Evolutionary conservation across 2,329 filamentous ascomycete species (phyloP), one percentile per base, ranked within the genome.

Genomic region (Trichophyton schoenleinii): DNA sequence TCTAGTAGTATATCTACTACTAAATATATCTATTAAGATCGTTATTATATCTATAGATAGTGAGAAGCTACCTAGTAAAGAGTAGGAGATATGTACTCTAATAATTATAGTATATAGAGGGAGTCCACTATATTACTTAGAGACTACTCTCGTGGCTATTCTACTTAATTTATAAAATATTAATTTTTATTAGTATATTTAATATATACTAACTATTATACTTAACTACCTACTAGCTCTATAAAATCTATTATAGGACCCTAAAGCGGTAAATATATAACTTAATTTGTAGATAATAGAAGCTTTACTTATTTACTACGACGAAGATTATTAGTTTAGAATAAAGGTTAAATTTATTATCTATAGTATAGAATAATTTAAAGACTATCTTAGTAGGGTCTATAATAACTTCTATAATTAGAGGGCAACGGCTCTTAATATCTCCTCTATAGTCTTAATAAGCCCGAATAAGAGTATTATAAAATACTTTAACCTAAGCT

Each of bases 131-230:
- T 70, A 49, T 72, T 78, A 59, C 77, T 70, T 71, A 1, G 75
- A 70, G 15, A 79, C 67, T 2, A 77, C 78, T 58, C 78, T 73
- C 63, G 76, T 85, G 0, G 89, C 96, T 0, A 83, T 81, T 4
- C 94, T 94, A 11, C 94, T 94, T 1, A 99, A 81, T 77, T 99
- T 99, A 18, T 18, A 18, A 18, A 2, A 89, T 88, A 68, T 99
- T 97, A 66, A 99, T 85, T 77, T 99, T 99, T 89, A 99, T 94
- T 65, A 85, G 83, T 0, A 99, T 90, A 64, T 99, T 99, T 0
- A 89, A 94, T 68, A 89, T 87, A 74, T 97, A 97, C 68, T 99
- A 94, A 0, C 81, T 81, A 22, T 87, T 83, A 15, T 82, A 83
- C 70, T 87, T 87, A 42, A 76, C 68, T 0, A 92, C 88, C 63